Conservation (phyloP, 23 red algal species). For the Chondrus crispus region DNA sequence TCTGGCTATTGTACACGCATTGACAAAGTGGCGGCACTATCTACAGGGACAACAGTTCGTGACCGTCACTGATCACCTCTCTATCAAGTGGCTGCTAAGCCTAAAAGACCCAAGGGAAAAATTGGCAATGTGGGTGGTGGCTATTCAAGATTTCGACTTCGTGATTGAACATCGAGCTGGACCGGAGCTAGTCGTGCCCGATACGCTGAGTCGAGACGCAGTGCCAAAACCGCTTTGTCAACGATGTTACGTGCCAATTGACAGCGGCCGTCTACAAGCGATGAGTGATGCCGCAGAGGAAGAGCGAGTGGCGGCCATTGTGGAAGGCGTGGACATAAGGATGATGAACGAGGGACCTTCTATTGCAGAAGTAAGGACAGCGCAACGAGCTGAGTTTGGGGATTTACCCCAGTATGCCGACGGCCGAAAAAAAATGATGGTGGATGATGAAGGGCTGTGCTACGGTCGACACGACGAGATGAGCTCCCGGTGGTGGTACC, state of each 20-base stretch:
- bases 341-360: no score
- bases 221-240: background rate
- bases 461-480: background rate
- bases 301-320: no score
- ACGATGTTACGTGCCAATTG: background rate
- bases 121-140: background rate
- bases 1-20: background rate
- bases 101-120: background rate
- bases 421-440: background rate
- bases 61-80: constrained; percentile 1
- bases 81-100: background rate
- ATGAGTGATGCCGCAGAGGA: background rate
- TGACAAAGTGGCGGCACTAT: background rate
- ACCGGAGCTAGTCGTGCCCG: background rate
- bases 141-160: background rate
- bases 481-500: background rate
- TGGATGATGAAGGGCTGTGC: background rate
- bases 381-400: background rate
- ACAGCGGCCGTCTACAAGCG: background rate
- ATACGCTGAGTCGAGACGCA: background rate
- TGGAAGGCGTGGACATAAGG: no score
- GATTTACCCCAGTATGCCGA: background rate
- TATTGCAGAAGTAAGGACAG: background rate
- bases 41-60: background rate
- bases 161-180: background rate